A percentile compares a stretch with the other conserved stretches of the same genome.
These are phyloP conservation scores for Backusella circina DNA, from an alignment of 192 early-diverging fungal genomes.

Conservation along the genomic window DNA sequence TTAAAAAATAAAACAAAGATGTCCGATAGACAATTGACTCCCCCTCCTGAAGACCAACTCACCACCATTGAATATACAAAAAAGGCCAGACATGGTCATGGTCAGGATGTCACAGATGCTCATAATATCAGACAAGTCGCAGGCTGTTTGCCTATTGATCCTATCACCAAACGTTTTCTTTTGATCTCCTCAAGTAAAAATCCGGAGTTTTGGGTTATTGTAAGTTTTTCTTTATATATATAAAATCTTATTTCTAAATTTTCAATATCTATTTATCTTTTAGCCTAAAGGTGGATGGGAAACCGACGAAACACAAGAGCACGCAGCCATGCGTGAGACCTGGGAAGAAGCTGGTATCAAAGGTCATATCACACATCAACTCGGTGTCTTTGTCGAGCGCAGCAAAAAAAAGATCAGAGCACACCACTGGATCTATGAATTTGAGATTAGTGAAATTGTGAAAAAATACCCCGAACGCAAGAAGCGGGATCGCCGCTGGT, in stretches of 20 bases:
- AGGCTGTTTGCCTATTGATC: slow-evolving; percentile 52
- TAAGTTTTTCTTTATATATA: slow-evolving; percentile 18
- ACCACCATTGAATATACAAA: slow-evolving; percentile 15
- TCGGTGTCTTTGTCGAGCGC: slow-evolving; percentile 47
- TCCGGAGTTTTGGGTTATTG: slow-evolving; percentile 46
- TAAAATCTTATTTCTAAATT: not conserved
- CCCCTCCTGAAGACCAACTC: not conserved
- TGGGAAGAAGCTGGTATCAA: slow-evolving; percentile 59
- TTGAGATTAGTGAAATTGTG: slow-evolving; percentile 47
- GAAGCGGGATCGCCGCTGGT: slow-evolving; percentile 34
- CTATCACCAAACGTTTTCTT: slow-evolving; percentile 35
- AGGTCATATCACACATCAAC: slow-evolving; percentile 39
- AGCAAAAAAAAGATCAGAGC: slow-evolving; percentile 34
- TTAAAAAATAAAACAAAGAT: not conserved
- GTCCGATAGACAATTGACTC: slow-evolving; percentile 4
- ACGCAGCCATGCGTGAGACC: slow-evolving; percentile 54
- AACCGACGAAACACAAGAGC: slow-evolving; percentile 52
- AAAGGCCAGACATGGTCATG: slow-evolving; percentile 23
- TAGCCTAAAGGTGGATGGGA: slow-evolving; percentile 66
- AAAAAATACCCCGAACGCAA: slow-evolving; percentile 52
- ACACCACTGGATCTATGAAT: slow-evolving; percentile 46
- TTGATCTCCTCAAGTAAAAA: slow-evolving; percentile 47
- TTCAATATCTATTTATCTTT: not conserved
- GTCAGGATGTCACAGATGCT: slow-evolving; percentile 14
- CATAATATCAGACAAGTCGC: slow-evolving; percentile 32